Evolutionary conservation across 1,284 basidiomycete genomes (phyloP).

Genomic region (Psilocybe mexicana): DNA sequence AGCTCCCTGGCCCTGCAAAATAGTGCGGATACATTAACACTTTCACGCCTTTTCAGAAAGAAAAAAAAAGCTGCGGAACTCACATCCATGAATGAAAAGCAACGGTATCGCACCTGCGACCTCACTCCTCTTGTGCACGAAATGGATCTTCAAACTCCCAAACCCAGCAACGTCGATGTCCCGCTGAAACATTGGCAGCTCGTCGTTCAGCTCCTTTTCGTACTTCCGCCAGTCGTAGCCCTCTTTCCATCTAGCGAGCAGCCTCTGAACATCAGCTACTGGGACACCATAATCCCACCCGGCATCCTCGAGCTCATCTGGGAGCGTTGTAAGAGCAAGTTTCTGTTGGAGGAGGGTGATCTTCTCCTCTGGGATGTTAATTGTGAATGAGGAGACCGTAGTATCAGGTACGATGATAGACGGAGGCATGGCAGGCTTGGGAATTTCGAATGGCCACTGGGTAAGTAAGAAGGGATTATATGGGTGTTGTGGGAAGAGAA

Average conservation of each 20-base stretch:
- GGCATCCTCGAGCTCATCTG: constrained; percentile 43
- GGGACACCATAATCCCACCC: constrained; percentile 50
- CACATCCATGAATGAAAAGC: constrained; percentile 49
- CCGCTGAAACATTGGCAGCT: constrained; percentile 49
- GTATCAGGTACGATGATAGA: background rate
- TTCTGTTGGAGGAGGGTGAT: constrained; percentile 1
- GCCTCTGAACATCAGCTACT: constrained; percentile 43
- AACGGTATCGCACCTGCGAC: constrained; percentile 46
- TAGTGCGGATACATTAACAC: background rate
- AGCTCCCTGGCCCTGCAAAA: constrained; percentile 60
- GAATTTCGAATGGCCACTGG: background rate
- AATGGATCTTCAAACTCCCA: constrained; percentile 48
- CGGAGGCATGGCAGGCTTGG: background rate
- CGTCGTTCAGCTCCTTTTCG: constrained; percentile 44
- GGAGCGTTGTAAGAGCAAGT: constrained; percentile 11
- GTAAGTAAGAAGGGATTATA: background rate
- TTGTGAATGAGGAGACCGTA: constrained; percentile 5
- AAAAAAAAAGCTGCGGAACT: constrained; percentile 32
- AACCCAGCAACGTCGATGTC: constrained; percentile 45
- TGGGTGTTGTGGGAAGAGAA: background rate
- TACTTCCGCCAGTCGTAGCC: constrained; percentile 50
- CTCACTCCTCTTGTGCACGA: constrained; percentile 48
- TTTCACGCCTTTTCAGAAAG: constrained; percentile 33
- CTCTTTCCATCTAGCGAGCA: constrained; percentile 45
- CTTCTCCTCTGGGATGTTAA: constrained; percentile 10